phyloP scores from a whole-genome alignment of 768 basidiomycete genomes.

The Sarcodon sp. region DNA sequence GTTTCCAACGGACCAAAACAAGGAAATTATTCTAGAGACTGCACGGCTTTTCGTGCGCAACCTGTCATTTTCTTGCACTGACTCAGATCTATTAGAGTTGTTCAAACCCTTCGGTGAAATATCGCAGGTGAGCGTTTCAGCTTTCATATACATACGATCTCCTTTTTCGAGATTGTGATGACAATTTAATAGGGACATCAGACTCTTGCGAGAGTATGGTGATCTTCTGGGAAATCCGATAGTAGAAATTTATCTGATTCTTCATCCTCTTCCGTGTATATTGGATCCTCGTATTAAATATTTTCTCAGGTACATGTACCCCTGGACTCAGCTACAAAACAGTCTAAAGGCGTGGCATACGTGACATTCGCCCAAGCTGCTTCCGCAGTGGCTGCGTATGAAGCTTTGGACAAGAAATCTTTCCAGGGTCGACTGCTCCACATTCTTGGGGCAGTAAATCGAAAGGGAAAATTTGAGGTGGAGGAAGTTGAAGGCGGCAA shows the following conservation, averaged over 20 bases:
- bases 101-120: slow-evolving; percentile 64
- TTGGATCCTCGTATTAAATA: neutral
- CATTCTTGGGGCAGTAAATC: slow-evolving; percentile 74
- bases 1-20: slow-evolving; percentile 6
- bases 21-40: slow-evolving; percentile 53
- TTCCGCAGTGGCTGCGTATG: slow-evolving; percentile 57
- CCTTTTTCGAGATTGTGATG: slow-evolving; percentile 1
- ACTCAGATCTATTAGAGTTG: slow-evolving; percentile 49
- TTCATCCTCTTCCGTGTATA: neutral
- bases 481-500: slow-evolving; percentile 27
- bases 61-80: slow-evolving; percentile 74
- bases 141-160: neutral
- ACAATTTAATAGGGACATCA: slow-evolving; percentile 39
- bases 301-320: slow-evolving; percentile 41
- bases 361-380: slow-evolving; percentile 33
- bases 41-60: slow-evolving; percentile 89
- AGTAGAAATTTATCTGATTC: slow-evolving; percentile 37
- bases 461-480: slow-evolving; percentile 32
- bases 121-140: slow-evolving; percentile 46
- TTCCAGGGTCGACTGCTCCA: slow-evolving; percentile 92
- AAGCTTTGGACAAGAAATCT: slow-evolving; percentile 65
- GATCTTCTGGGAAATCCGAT: slow-evolving; percentile 40
- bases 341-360: slow-evolving; percentile 52
- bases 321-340: slow-evolving; percentile 28
- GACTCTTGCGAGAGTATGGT: slow-evolving; percentile 29